Evolutionary conservation across 1,284 basidiomycete genomes (phyloP).

Genomic region (Boletus mariae): DNA sequence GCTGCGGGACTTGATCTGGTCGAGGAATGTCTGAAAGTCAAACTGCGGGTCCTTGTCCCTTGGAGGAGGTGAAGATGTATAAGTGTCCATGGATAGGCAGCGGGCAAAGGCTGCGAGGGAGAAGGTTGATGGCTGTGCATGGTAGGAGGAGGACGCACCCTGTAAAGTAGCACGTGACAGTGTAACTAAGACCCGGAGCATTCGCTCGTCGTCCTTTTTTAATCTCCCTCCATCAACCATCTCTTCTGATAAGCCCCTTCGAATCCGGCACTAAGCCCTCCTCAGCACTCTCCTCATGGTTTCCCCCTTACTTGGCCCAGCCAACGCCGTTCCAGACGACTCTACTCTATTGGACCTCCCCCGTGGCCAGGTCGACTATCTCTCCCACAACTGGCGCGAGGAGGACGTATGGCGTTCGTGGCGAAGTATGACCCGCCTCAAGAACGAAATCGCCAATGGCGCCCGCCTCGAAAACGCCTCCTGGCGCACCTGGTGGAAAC

Average conservation of each 20-base stretch:
- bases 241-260: not conserved
- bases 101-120: too few species aligned
- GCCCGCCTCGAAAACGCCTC: conserved; percentile 94
- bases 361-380: conserved; percentile 75
- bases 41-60: conserved; percentile 47
- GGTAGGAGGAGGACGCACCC: not conserved
- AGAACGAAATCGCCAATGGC: conserved; percentile 97
- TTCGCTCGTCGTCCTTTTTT: conserved; percentile 11
- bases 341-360: conserved; percentile 61
- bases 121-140: not conserved
- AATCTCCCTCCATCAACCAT: conserved; percentile 9
- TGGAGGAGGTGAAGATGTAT: too few species aligned
- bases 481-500: conserved; percentile 99
- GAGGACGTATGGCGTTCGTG: conserved; percentile 98
- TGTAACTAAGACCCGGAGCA: not conserved
- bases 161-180: not conserved
- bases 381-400: conserved; percentile 95
- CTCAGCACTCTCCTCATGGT: conserved; percentile 40
- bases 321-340: conserved; percentile 62
- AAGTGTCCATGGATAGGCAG: too few species aligned
- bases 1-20: conserved; percentile 81
- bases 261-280: not conserved
- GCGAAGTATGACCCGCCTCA: conserved; percentile 98
- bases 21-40: conserved; percentile 85
- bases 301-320: conserved; percentile 63